A percentile compares a stretch with the other conserved stretches of the same genome.
Conservation (phyloP, 164 flowering plant genomes). For the Magnolia officinalis region DNA sequence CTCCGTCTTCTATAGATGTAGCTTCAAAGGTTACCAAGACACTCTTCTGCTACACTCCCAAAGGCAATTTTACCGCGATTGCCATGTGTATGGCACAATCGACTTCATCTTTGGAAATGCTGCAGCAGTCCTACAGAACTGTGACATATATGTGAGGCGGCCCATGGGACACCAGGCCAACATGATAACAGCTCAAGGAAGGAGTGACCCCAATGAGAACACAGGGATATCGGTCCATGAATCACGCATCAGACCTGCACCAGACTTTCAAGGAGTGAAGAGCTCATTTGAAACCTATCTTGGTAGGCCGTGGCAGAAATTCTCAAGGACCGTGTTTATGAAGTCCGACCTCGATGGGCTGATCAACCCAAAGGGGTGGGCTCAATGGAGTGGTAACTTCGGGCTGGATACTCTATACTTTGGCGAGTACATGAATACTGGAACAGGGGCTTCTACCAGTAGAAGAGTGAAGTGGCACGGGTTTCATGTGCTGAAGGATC, state of each 20-base stretch:
- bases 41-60: slow-evolving; percentile 46
- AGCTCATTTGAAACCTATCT: slow-evolving; percentile 33
- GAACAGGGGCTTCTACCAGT: slow-evolving; percentile 38
- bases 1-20: slow-evolving; percentile 48
- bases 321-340: slow-evolving; percentile 47
- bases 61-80: slow-evolving; percentile 63
- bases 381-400: slow-evolving; percentile 44
- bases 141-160: slow-evolving; percentile 42
- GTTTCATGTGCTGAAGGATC: slow-evolving; percentile 41
- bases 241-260: slow-evolving; percentile 34
- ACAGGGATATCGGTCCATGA: slow-evolving; percentile 53
- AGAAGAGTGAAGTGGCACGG: slow-evolving; percentile 66
- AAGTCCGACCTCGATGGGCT: slow-evolving; percentile 53
- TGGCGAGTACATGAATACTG: slow-evolving; percentile 56
- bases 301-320: slow-evolving; percentile 65
- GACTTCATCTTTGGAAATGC: slow-evolving; percentile 72
- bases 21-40: slow-evolving; percentile 66
- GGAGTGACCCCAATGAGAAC: slow-evolving; percentile 33
- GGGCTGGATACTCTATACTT: slow-evolving; percentile 46
- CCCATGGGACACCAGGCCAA: slow-evolving; percentile 49
- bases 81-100: slow-evolving; percentile 53
- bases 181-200: slow-evolving; percentile 63
- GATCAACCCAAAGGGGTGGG: slow-evolving; percentile 62
- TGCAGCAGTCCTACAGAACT: slow-evolving; percentile 52
- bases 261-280: slow-evolving; percentile 28